Evolutionary conservation across 31 red algal genomes (phyloP).

Genomic region (Endocladia muricata): DNA sequence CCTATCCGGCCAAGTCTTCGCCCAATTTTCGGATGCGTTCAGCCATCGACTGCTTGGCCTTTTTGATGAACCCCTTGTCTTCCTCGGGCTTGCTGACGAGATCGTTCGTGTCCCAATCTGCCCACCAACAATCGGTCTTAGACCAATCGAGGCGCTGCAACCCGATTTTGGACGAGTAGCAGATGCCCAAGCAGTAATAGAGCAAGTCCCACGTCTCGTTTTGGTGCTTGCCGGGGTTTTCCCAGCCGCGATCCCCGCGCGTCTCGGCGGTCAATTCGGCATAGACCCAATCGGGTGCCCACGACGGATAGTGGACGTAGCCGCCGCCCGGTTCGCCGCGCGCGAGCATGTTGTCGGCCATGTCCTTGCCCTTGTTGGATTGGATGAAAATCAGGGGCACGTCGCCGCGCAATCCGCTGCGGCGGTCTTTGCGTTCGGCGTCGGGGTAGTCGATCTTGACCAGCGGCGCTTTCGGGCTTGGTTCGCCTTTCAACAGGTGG

Average conservation of each 20-base stretch:
- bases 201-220: slow-evolving; percentile 8
- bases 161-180: no score
- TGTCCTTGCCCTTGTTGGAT: slow-evolving; percentile 1
- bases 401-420: not conserved
- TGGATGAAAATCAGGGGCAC: not conserved
- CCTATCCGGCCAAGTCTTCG: no score
- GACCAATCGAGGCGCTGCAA: no score
- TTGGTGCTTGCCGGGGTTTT: not conserved
- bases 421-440: not conserved
- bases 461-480: not conserved
- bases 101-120: no score
- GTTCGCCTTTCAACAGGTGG: not conserved
- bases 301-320: slow-evolving; percentile 5
- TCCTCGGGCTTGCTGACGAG: no score
- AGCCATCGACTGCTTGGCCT: no score
- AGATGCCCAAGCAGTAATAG: no score
- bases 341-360: not conserved
- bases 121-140: no score
- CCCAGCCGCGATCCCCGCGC: not conserved
- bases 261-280: slow-evolving; percentile 1
- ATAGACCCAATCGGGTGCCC: not conserved
- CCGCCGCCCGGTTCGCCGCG: not conserved
- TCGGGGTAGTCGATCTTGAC: no score
- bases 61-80: no score
- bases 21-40: no score